Evolutionary conservation across 768 basidiomycete species (phyloP).

Genomic region (Lactifluus pinguis): DNA sequence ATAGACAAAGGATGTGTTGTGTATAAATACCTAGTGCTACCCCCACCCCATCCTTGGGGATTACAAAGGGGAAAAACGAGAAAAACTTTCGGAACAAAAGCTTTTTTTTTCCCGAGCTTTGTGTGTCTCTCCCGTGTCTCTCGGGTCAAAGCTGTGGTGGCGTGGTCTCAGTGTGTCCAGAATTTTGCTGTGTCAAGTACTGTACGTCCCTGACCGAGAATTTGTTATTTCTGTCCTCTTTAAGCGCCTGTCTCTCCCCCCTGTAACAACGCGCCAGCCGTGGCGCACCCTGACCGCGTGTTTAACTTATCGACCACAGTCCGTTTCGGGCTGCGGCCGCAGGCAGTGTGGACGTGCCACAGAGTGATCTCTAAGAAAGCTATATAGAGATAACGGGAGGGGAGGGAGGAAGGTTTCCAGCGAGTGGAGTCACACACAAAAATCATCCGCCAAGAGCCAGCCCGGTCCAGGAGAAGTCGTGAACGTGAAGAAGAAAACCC

Average conservation of each 20-base stretch:
- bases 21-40: too few species aligned
- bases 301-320: constrained; percentile 12
- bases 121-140: not conserved
- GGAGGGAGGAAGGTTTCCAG: not conserved
- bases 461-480: not conserved
- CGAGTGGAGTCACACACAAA: not conserved
- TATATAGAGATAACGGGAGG: not conserved
- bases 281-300: constrained; percentile 1
- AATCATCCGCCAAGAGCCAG: not conserved
- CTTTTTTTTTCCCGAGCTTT: too few species aligned
- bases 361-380: constrained; percentile 7
- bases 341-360: constrained; percentile 8
- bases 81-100: too few species aligned
- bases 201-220: not conserved
- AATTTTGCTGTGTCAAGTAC: too few species aligned
- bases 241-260: not conserved
- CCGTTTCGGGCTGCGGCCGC: constrained; percentile 11
- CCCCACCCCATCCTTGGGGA: too few species aligned
- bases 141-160: not conserved
- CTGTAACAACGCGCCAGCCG: not conserved
- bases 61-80: too few species aligned
- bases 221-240: not conserved
- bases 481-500: not conserved
- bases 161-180: not conserved
- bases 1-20: too few species aligned